Evolutionary conservation across 2,329 filamentous ascomycete species (phyloP).

Genomic region (Pestalotiopsis sp.): DNA sequence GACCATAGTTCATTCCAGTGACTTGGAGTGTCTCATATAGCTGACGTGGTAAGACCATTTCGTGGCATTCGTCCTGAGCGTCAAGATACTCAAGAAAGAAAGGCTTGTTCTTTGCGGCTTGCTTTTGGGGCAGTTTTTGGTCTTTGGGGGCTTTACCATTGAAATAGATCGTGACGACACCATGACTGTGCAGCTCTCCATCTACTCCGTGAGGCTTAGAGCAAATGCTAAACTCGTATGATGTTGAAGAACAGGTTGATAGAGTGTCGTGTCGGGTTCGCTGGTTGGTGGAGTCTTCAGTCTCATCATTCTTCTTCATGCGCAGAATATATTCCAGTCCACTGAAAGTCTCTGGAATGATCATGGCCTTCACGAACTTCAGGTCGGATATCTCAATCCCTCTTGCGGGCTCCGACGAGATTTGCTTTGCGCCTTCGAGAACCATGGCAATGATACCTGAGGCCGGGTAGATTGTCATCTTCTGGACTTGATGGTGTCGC

Average conservation of each 20-base stretch:
- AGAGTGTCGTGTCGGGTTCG: constrained; percentile 16
- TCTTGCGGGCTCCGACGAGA: constrained; percentile 25
- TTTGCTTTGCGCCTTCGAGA: constrained; percentile 45
- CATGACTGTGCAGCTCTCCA: constrained; percentile 45
- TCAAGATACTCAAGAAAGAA: constrained; percentile 20
- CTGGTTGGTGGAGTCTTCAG: neutral
- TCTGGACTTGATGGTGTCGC: constrained; percentile 50
- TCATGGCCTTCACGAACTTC: constrained; percentile 49
- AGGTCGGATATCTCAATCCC: constrained; percentile 47
- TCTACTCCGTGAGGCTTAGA: constrained; percentile 40
- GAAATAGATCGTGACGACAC: constrained; percentile 29
- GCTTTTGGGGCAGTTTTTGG: constrained; percentile 3
- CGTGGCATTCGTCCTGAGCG: constrained; percentile 26
- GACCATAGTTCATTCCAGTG: constrained; percentile 53
- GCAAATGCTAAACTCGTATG: constrained; percentile 44
- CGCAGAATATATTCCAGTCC: constrained; percentile 53
- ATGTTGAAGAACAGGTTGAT: constrained; percentile 11
- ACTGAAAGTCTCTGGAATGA: constrained; percentile 45
- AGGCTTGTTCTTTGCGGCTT: constrained; percentile 20
- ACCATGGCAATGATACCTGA: constrained; percentile 51
- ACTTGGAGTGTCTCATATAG: constrained; percentile 51
- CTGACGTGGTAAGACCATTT: constrained; percentile 40
- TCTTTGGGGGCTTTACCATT: neutral
- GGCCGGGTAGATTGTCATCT: constrained; percentile 50
- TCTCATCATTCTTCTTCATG: constrained; percentile 28